Conservation (phyloP, 2,329 filamentous ascomycete species). For the Exophiala xenobiotica region DNA sequence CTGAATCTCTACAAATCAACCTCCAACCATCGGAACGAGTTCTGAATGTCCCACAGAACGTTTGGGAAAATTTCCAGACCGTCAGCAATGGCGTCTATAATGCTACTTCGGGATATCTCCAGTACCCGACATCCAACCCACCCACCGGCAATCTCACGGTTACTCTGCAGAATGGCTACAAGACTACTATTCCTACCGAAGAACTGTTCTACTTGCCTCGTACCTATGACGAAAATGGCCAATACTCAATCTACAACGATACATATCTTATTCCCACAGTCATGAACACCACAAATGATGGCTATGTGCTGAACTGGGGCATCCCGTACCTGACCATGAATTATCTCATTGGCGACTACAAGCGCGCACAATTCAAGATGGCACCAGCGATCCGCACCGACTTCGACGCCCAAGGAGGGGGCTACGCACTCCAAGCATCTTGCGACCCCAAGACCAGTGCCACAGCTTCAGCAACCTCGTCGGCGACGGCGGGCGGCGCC, state of each 20-base stretch:
- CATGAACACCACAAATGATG: conserved; percentile 17
- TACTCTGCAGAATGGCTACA: conserved; percentile 26
- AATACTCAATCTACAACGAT: conserved; percentile 21
- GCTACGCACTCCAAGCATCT: conserved; percentile 21
- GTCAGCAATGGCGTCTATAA: conserved; percentile 19
- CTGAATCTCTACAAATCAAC: conserved; percentile 19
- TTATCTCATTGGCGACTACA: conserved; percentile 29
- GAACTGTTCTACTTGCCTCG: conserved; percentile 28
- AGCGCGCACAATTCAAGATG: conserved; percentile 24
- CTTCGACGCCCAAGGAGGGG: conserved; percentile 15
- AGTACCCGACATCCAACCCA: conserved; percentile 10
- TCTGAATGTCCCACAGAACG: conserved; percentile 24
- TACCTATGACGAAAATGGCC: conserved; percentile 21
- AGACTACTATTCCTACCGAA: conserved; percentile 25
- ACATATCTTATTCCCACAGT: conserved; percentile 18
- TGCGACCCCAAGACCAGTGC: conserved; percentile 18
- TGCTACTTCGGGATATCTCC: conserved; percentile 9
- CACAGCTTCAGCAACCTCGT: conserved; percentile 6
- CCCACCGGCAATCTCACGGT: conserved; percentile 25
- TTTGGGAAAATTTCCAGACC: conserved; percentile 22
- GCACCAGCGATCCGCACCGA: conserved; percentile 24
- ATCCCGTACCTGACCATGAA: conserved; percentile 30
- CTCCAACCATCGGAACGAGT: conserved; percentile 23
- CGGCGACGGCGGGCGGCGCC: neutral
- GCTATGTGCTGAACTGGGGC: conserved; percentile 24